Base-by-base conservation (phyloP, 495 filamentous ascomycete genomes). In the Penicillium subrubescens region DNA sequence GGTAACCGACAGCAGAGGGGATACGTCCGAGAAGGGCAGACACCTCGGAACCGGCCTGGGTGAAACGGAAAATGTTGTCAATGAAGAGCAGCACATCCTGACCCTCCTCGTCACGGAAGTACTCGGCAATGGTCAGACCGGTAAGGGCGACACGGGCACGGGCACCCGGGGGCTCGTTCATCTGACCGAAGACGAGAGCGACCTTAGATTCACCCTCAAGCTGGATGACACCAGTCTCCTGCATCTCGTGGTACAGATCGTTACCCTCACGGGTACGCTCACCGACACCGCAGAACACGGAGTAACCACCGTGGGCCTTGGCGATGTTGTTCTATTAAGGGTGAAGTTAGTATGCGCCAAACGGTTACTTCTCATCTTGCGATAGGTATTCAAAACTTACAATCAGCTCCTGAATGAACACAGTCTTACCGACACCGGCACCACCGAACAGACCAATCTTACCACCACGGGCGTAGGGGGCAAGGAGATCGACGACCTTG, bases 161-260 rank as follows among this genome's bases (percentile, higher is more conserved):
- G 79, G 95, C 95, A 86, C 95, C 95, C 64, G 95, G 95, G 79
- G 95, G 95, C 84, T 99, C 95, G 89, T 99, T 98, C 95, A 99
- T 99, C 86, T 99, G 95, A 87, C 95, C 95, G 87, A 99, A 99
- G 69, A 98, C 95, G 69, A 99, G 88, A 67, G 95, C 92, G 84
- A 98, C 95, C 90, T 99, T 99, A 80, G 95, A 99, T 73, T 97
- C 93, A 83, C 95, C 95, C 67, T 99, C 95, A 66, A 99, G 92
- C 82, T 99, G 86, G 84, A 99, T 99, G 88, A 99, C 95, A 84
- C 89, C 89, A 76, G 95, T 99, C 86, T 99, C 94, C 87, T 99
- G 95, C 95, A 99, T 99, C 91, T 99, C 95, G 86, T 99, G 96
- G 90, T 99, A 99, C 88, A 99, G 84, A 90, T 99, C 95, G 89